Evolutionary conservation across 768 basidiomycete species (phyloP).

Genomic region (Collybia sp.): DNA sequence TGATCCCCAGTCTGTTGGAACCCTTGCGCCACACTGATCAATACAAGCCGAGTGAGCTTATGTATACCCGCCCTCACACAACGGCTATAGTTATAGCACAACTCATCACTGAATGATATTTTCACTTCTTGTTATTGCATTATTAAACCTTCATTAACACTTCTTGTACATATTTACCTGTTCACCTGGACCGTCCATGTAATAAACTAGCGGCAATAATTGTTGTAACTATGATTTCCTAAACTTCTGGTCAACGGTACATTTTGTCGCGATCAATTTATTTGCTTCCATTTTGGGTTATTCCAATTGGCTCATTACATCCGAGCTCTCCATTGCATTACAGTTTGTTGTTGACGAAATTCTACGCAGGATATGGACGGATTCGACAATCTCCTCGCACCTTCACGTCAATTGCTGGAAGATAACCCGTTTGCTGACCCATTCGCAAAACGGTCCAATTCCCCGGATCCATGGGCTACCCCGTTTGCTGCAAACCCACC

Average conservation of each 20-base stretch:
- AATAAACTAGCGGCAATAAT: no score
- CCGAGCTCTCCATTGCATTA: no score
- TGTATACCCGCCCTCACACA: no score
- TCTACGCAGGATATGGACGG: constrained; percentile 55
- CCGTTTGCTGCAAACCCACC: constrained; percentile 38
- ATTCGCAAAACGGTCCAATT: constrained; percentile 60
- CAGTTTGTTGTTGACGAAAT: no score
- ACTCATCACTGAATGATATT: no score
- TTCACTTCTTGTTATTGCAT: no score
- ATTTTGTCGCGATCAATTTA: not conserved
- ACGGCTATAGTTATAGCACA: no score
- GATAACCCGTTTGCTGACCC: constrained; percentile 76
- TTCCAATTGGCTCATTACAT: not conserved
- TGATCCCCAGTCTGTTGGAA: constrained; percentile 17
- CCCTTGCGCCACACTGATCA: no score
- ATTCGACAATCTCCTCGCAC: constrained; percentile 72
- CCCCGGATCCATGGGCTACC: constrained; percentile 75
- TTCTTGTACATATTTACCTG: no score
- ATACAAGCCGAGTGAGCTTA: no score
- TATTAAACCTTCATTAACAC: no score
- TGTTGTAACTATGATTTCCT: constrained; percentile 5
- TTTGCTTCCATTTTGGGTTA: not conserved
- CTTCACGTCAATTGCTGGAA: constrained; percentile 58
- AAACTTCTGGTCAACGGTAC: not conserved
- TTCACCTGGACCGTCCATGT: no score